Evolutionary conservation across 83 land plant species (phyloP).

Genomic region (Thuja plicata): DNA sequence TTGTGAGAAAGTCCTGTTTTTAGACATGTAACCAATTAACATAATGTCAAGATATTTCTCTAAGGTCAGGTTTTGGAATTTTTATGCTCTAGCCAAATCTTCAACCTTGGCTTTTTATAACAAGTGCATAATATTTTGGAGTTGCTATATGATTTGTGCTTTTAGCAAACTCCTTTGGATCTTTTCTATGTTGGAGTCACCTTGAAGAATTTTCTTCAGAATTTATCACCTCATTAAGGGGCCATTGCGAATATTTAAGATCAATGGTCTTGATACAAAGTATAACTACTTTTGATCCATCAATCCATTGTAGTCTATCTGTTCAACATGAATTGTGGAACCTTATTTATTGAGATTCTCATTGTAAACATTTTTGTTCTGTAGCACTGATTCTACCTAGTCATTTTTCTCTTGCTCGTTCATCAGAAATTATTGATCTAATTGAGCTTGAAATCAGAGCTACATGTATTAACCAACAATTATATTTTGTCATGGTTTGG

Average conservation of each 20-base stretch:
- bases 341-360: conserved; percentile 3
- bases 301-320: neutral
- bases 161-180: neutral
- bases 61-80: neutral
- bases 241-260: neutral
- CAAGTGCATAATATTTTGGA: neutral
- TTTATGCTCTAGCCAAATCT: neutral
- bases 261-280: neutral
- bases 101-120: neutral
- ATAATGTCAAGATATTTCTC: neutral
- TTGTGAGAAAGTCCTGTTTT: neutral
- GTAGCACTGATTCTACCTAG: neutral
- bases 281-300: neutral
- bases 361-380: neutral
- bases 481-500: neutral
- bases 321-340: conserved; percentile 1
- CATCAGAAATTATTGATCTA: neutral
- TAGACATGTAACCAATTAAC: neutral
- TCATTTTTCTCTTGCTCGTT: neutral
- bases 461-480: neutral
- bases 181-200: neutral
- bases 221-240: neutral
- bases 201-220: neutral
- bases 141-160: neutral
- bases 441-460: neutral